These are phyloP conservation scores for Globisporangium echinulatum DNA, from an alignment of 352 stramenopile genomes.

Conservation along the genomic window DNA sequence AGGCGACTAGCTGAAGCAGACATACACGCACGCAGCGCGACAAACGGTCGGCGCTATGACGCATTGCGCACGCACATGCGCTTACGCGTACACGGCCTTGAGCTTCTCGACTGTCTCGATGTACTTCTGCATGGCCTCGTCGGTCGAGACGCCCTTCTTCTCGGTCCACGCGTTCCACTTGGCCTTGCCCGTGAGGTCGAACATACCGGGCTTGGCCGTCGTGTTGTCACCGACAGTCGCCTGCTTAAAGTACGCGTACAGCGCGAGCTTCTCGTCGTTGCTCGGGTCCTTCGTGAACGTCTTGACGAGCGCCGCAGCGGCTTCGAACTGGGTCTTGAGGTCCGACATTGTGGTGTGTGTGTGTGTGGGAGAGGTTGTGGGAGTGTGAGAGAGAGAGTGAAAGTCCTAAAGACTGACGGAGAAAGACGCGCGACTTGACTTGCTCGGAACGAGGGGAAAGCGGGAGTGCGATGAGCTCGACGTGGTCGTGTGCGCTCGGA, in stretches of 20 bases:
- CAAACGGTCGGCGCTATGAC: not conserved
- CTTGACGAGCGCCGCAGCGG: constrained; percentile 66
- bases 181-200: constrained; percentile 81
- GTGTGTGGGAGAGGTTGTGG: not conserved
- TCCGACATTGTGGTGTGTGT: constrained; percentile 53
- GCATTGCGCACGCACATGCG: not conserved
- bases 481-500: no score
- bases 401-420: no score
- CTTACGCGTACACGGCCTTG: constrained; percentile 78
- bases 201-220: constrained; percentile 77
- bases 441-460: not conserved
- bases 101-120: constrained; percentile 81
- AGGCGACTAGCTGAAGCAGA: no score
- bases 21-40: no score
- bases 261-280: constrained; percentile 88
- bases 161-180: constrained; percentile 87
- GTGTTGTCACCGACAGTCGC: constrained; percentile 84
- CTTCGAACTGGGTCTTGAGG: constrained; percentile 81
- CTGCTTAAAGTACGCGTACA: constrained; percentile 91
- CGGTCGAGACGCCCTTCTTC: constrained; percentile 77
- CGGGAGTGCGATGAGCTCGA: not conserved
- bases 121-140: constrained; percentile 87
- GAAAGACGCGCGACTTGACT: not conserved
- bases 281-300: constrained; percentile 73
- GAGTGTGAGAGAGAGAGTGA: constrained; percentile 7